Conservation (phyloP, 2,329 filamentous ascomycete genomes). For the Aspergillus sergii region DNA sequence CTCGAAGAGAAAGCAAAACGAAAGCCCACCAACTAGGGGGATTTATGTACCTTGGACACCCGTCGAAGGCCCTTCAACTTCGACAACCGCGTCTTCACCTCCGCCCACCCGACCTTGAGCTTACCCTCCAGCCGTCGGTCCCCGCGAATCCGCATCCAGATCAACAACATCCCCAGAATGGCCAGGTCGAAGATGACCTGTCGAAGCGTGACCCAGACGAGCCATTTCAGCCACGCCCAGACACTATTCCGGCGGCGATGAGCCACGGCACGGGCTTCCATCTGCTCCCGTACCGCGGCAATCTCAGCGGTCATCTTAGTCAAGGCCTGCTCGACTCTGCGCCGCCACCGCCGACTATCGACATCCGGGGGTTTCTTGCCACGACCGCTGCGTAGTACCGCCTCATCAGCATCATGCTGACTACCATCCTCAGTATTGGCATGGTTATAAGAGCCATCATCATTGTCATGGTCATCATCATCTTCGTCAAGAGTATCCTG, state of each 20-base stretch:
- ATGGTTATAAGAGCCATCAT: conserved; percentile 6
- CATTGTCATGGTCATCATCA: conserved; percentile 18
- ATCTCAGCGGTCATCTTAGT: conserved; percentile 91
- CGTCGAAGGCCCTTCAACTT: conserved; percentile 29
- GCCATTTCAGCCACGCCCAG: conserved; percentile 70
- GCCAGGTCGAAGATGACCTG: conserved; percentile 74
- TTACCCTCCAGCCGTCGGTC: conserved; percentile 46
- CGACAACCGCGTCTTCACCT: conserved; percentile 36
- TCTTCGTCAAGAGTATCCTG: conserved; percentile 37
- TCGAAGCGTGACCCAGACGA: conserved; percentile 69
- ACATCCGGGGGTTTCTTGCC: conserved; percentile 16
- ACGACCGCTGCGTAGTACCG: not conserved
- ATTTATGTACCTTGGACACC: conserved; percentile 24
- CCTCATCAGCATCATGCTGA: conserved; percentile 8
- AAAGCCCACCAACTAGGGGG: conserved; percentile 24
- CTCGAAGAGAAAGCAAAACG: conserved; percentile 11
- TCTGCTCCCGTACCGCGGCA: conserved; percentile 87
- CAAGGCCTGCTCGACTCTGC: conserved; percentile 79
- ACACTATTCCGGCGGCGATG: conserved; percentile 66
- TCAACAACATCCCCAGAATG: conserved; percentile 44
- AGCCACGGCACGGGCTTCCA: conserved; percentile 75
- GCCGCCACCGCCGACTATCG: conserved; percentile 68
- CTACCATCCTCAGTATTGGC: conserved; percentile 6
- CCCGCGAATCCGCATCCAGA: conserved; percentile 46
- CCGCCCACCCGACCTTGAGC: conserved; percentile 36